A percentile compares a stretch with the other conserved stretches of the same genome.
Evolutionary conservation across 78 protist genomes (phyloP).

Genomic region (Dictyostelium capitatum): DNA sequence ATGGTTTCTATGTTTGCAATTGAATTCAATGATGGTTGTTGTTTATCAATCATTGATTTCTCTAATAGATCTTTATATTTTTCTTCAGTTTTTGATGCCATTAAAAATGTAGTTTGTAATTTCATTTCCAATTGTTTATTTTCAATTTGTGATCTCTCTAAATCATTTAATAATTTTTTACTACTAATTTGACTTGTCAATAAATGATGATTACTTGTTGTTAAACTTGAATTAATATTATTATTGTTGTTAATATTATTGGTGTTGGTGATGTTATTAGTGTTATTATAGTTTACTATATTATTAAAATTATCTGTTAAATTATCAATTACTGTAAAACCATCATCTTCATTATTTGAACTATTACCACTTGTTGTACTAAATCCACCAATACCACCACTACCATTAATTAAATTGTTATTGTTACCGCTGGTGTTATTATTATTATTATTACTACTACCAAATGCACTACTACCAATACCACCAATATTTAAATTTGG

Average conservation of each 20-base stretch:
- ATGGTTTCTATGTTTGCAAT: not conserved
- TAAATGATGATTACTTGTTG: not conserved
- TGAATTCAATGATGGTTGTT: not conserved
- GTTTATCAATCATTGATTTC: constrained; percentile 37
- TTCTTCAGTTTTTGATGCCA: constrained; percentile 64
- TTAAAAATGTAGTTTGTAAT: constrained; percentile 53
- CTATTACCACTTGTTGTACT: not conserved
- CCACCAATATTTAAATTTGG: not conserved
- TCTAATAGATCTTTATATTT: constrained; percentile 66
- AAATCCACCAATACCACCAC: not conserved
- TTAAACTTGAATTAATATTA: not conserved
- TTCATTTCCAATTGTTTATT: constrained; percentile 29
- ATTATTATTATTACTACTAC: not conserved
- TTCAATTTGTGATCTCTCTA: constrained; percentile 6
- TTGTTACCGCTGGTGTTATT: not conserved
- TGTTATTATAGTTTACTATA: not conserved
- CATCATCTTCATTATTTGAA: constrained; percentile 38
- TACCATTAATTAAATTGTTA: not conserved
- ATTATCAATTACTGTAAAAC: constrained; percentile 57
- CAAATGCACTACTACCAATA: not conserved
- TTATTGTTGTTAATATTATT: not conserved
- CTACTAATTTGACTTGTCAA: not conserved
- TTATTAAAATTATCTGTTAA: not conserved
- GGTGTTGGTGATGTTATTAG: not conserved
- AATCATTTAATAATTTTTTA: constrained; percentile 2